Conservation (phyloP, 176 grass and related monocot genomes). For the Avena atlantica region DNA sequence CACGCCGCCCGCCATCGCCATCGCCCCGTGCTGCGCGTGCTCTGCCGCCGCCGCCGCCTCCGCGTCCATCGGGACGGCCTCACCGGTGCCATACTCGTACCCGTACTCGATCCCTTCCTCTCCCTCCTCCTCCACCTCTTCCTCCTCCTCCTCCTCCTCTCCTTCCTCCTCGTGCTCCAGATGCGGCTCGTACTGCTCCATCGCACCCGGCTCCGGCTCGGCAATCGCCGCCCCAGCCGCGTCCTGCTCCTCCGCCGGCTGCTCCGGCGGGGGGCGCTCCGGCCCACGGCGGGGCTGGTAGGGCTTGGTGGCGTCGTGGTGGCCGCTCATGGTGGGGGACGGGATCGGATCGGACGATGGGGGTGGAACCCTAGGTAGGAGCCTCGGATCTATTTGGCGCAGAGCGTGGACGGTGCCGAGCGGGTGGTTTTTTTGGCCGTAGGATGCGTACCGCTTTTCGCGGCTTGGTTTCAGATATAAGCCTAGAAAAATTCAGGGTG, state of each 20-base stretch:
- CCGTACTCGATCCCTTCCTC: constrained; percentile 44
- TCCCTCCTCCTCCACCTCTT: constrained; percentile 31
- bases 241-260: constrained; percentile 25
- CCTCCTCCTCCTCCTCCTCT: constrained; percentile 40
- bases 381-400: not conserved
- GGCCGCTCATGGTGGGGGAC: constrained; percentile 65
- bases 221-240: constrained; percentile 29
- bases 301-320: constrained; percentile 71
- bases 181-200: constrained; percentile 45
- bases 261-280: constrained; percentile 41
- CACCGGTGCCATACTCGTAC: constrained; percentile 41
- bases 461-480: not conserved
- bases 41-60: constrained; percentile 48
- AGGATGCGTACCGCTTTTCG: not conserved
- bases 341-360: constrained; percentile 60
- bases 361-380: constrained; percentile 59
- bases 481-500: not conserved
- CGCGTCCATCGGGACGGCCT: constrained; percentile 60
- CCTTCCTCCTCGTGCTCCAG: constrained; percentile 41
- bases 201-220: constrained; percentile 53
- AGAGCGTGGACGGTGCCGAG: not conserved
- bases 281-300: constrained; percentile 71
- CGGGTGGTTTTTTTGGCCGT: constrained; percentile 32
- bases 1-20: constrained; percentile 10
- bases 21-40: constrained; percentile 47